Base-by-base conservation (phyloP, 345 rosid species). In the Draba incana region DNA sequence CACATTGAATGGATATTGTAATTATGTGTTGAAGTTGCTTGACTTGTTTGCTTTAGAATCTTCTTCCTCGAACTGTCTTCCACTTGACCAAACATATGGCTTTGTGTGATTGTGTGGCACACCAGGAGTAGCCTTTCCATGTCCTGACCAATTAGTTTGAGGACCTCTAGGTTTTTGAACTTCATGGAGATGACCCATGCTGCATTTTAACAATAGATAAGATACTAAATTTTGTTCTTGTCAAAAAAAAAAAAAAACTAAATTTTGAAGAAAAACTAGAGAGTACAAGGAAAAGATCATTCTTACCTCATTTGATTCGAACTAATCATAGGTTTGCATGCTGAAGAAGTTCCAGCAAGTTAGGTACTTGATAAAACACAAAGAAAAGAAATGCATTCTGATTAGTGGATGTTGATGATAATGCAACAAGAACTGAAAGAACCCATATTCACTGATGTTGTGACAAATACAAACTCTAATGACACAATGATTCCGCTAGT, bases 121-220 rank as follows among this genome's bases (percentile, higher is more conserved):
- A 20, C 20, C 20, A 20, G 1, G 20, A 20, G 20, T 20, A 20
- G 77, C 84, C 16, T 70, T 72, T 44, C 65, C 84, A 77, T 93
- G 98, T 50, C 81, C 86, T 45, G 70, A 79, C 98, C 92, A 89
- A 80, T 94, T 94, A 20, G 81, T 79, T 39, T 78, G 85, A 59
- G 95, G 98, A 53, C 61, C 81, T 37, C 60, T 69, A 33, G 68
- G 50, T 71, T 77, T 78, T 74, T 62, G 61, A 72, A 70, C 82
- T 70, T 79, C 82, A 64, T 59, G 64, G 16, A 64, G 71, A 71
- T 62, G 70, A 77, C 63, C 76, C 66, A 38, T 44, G 64, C 88
- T 85, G 83, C 77, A 78, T 12, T 52, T 53, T 46, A 56, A 71
- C 46, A 51, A 37, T 33, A 16, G 31, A 31, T 20, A 20, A 20